Base-by-base conservation (phyloP, 805 yeast genomes). In the Grigorovia transvaalensis region DNA sequence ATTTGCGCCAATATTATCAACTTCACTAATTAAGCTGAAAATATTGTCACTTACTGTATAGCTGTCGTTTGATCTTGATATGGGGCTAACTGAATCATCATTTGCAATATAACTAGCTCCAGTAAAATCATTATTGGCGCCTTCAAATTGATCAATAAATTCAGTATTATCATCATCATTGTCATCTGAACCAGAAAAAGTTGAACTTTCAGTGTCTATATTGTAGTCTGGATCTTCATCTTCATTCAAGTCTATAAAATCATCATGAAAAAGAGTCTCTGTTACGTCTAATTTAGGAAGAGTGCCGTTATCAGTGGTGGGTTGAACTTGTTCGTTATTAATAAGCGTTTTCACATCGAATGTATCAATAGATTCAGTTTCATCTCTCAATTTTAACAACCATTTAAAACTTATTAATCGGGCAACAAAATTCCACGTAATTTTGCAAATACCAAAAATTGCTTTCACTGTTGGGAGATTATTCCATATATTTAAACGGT, bases 1-100 rank as follows among this genome's bases (percentile, higher is more conserved):
- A 9, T 33, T 54, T n/a, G 52, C 50, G 8, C 49, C 51, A 11
- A 46, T 9, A 35, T 1, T 17, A 9, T 46, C 48, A 35, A 5
- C 19, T 5, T 46, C 15, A 13, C 18, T 35, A 18, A 46, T 33
- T 33, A 33, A 33, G 15, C 15, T 33, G 9, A 33, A 33, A 33
- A 33, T 33, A 33, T 33, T 33, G 15, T 33, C 38, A 13, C 15
- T 13, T 33, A 33, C 11, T 11, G 38, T 33, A 33, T 5, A 33
- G 15, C 3, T 13, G 38, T 33, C 15, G 27, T 6, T 23, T 23
- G 6, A 3, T 23, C 27, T 23, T 23, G 27, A 4, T 4, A 23
- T 4, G 27, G 6, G 27, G 27, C 6, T 23, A 23, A 3, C 6
- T 23, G 27, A 3, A 23, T 23, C 27, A 23, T 3, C 27, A 23